Conservation (phyloP, 768 basidiomycete genomes). For the Cystofilobasidium macerans region DNA sequence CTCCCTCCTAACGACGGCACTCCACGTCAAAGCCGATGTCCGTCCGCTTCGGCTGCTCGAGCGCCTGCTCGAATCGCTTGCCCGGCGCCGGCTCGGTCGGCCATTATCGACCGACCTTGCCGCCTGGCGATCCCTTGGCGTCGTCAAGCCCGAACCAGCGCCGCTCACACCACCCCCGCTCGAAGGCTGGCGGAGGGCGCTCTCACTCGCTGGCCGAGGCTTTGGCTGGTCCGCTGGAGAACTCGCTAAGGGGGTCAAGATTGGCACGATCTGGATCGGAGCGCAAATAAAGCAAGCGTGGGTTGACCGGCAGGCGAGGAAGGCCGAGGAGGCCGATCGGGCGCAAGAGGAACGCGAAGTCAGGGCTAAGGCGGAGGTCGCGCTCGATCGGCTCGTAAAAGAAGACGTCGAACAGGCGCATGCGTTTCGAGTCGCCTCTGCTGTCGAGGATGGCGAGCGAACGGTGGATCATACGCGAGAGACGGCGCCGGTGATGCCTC, state of each 20-base stretch:
- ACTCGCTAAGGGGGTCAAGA: neutral
- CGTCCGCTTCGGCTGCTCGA: constrained; percentile 36
- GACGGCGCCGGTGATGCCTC: neutral
- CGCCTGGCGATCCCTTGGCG: neutral
- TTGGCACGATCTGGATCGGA: neutral
- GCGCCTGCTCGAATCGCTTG: constrained; percentile 1
- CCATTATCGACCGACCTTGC: neutral
- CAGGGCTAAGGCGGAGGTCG: neutral
- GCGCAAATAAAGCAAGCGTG: neutral
- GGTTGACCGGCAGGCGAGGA: neutral
- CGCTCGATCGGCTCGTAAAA: too few species aligned
- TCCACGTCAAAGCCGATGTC: constrained; percentile 34
- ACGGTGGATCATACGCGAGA: too few species aligned
- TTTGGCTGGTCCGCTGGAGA: neutral
- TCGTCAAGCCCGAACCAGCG: neutral
- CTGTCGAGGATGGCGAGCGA: neutral
- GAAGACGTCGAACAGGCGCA: too few species aligned
- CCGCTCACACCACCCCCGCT: neutral
- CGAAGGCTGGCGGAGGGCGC: neutral
- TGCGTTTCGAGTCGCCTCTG: too few species aligned
- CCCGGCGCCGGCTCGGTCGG: constrained; percentile 1
- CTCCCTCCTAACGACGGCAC: constrained; percentile 35
- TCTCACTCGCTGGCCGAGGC: neutral
- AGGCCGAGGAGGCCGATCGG: neutral
- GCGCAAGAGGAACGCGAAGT: neutral